Evolutionary conservation across 768 basidiomycete species (phyloP), one percentile per base, ranked within the genome.

Genomic region (Lactifluus pinguis): DNA sequence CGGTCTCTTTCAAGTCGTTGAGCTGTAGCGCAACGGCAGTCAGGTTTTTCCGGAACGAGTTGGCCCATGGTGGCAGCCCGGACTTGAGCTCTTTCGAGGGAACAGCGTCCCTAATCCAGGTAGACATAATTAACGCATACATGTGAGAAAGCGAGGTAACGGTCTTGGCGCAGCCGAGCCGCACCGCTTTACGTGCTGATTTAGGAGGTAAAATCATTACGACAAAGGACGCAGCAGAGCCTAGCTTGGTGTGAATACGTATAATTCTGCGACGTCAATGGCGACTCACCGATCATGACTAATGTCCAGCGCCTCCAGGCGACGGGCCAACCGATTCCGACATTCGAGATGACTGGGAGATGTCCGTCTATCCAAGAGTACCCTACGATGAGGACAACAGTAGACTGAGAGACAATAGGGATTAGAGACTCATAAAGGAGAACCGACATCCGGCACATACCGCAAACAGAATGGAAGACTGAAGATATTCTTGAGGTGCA

Each of bases 361-460:
- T 84, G 78, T 3, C 75, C 77, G 61, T 84, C 83, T 44, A 83
- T 74, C 80, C 80, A 84, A 0, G 78, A 77, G 66, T 83, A 84
- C 0, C 83, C 83, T 2, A 81, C 69, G 15, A 80, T 72, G 19
- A 83, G 74, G 8, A 72, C 68, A 52, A 76, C 72, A 2, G 78
- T 81, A 0, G 72, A 71, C 73, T 80, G 67, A 32, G 25, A 13
- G 7, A 6, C 4, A 41, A 29, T 39, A 13, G 14, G 21, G 52
- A 19, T 55, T 49, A 44, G 19, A 39, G 15, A 11, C 17, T 29
- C 45, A 49, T 19, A 51, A 41, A 36, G 49, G 54, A 30, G 17
- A 48, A 19, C 30, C 15, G 32, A 52, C 25, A 48, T 21, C 30
- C 15, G 36, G 50, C 25, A 72, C 78, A 60, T 60, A 79, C 80